Evolutionary conservation across 139 green algal genomes (phyloP).

Genomic region (Pseudopediastrum boryanum): DNA sequence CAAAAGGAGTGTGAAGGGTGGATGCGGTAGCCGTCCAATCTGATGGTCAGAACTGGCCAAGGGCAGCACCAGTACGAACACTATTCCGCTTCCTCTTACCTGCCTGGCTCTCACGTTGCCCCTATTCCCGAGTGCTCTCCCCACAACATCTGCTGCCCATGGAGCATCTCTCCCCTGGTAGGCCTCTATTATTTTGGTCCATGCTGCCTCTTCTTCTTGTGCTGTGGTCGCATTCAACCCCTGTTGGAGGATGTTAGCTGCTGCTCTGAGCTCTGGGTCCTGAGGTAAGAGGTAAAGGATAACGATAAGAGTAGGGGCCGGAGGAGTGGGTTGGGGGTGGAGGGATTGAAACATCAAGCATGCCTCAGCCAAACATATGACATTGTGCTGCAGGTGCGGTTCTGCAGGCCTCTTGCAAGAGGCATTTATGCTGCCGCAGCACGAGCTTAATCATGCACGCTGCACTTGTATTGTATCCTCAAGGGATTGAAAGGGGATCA

Average conservation of each 20-base stretch:
- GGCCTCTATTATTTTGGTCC: conserved; percentile 58
- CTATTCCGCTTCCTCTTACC: conserved; percentile 45
- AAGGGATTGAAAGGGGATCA: too few species aligned
- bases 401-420: neutral
- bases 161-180: conserved; percentile 34
- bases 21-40: neutral
- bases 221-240: conserved; percentile 74
- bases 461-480: neutral
- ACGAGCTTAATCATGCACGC: neutral
- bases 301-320: neutral
- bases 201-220: conserved; percentile 74
- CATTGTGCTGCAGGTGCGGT: too few species aligned
- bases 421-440: neutral
- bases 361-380: neutral
- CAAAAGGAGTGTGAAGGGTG: neutral
- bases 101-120: conserved; percentile 88
- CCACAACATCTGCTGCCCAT: conserved; percentile 87
- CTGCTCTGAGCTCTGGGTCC: conserved; percentile 71
- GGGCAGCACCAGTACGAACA: neutral
- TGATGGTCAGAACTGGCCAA: neutral
- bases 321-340: too few species aligned
- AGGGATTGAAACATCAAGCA: neutral
- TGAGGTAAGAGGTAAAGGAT: conserved; percentile 11
- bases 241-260: conserved; percentile 72
- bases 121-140: conserved; percentile 83